Conservation (phyloP, 2,329 filamentous ascomycete species). For the Claviceps digitariae region DNA sequence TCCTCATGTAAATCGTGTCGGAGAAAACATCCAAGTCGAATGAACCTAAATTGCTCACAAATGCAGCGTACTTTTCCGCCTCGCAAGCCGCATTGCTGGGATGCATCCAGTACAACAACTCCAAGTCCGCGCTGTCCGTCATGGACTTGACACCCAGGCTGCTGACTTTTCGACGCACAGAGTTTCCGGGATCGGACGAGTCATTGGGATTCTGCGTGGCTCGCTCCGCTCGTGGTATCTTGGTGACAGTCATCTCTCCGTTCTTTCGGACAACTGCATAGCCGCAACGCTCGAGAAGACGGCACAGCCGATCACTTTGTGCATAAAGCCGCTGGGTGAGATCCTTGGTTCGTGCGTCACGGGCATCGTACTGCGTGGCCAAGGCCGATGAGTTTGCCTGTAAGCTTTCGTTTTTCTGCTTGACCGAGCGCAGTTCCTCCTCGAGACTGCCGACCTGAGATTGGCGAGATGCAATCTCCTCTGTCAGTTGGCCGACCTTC, state of each 20-base stretch:
- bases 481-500: constrained; percentile 51
- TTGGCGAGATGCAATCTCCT: constrained; percentile 60
- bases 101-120: constrained; percentile 72
- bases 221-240: constrained; percentile 48
- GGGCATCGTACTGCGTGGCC: constrained; percentile 49
- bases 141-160: constrained; percentile 34
- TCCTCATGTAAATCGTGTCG: constrained; percentile 74
- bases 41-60: constrained; percentile 56
- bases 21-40: constrained; percentile 78
- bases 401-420: constrained; percentile 46
- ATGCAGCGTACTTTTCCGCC: constrained; percentile 58
- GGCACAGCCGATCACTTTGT: constrained; percentile 71
- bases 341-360: constrained; percentile 63
- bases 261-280: constrained; percentile 68
- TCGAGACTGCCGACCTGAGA: constrained; percentile 65
- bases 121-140: constrained; percentile 52
- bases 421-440: constrained; percentile 56
- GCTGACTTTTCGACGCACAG: constrained; percentile 39
- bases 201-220: constrained; percentile 40
- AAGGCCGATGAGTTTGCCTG: constrained; percentile 38
- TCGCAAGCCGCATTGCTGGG: constrained; percentile 52
- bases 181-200: constrained; percentile 41
- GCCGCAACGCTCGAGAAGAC: constrained; percentile 74
- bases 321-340: constrained; percentile 71
- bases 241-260: constrained; percentile 60